These are phyloP conservation scores for Annulohypoxylon truncatum DNA, from an alignment of 2,329 filamentous ascomycete species.

Conservation along the genomic window DNA sequence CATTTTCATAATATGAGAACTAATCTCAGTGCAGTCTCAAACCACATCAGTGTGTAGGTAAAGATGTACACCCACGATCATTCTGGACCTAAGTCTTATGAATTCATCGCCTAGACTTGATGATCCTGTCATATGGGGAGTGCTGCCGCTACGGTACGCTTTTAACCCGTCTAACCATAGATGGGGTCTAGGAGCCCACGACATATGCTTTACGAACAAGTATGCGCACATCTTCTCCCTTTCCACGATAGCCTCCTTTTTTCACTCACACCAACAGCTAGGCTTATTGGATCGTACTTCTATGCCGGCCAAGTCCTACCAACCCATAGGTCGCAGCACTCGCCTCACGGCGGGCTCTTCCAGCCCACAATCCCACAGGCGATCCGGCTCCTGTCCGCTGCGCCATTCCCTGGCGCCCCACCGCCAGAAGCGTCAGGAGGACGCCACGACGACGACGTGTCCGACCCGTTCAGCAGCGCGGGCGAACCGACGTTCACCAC, in stretches of 20 bases:
- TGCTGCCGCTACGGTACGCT: conserved; percentile 79
- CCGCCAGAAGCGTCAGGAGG: conserved; percentile 22
- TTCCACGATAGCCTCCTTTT: neutral
- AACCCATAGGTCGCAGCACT: conserved; percentile 84
- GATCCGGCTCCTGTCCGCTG: conserved; percentile 80
- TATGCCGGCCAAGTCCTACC: conserved; percentile 89
- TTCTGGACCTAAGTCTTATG: conserved; percentile 42
- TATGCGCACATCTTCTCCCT: conserved; percentile 53
- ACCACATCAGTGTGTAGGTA: conserved; percentile 89
- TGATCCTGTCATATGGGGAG: conserved; percentile 94
- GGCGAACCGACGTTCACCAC: conserved; percentile 70
- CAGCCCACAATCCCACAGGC: conserved; percentile 90
- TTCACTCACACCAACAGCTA: conserved; percentile 51
- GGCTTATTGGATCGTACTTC: conserved; percentile 82
- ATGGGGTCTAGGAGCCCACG: conserved; percentile 92
- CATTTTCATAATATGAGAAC: conserved; percentile 12
- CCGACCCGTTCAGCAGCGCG: conserved; percentile 66
- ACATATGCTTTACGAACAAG: conserved; percentile 94
- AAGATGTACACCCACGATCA: conserved; percentile 36
- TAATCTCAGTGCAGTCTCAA: conserved; percentile 72
- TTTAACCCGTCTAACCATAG: conserved; percentile 80
- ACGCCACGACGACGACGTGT: conserved; percentile 46
- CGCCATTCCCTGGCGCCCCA: conserved; percentile 57
- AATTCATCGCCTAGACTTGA: conserved; percentile 73
- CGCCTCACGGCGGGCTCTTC: conserved; percentile 83